Conservation (phyloP, 2,329 filamentous ascomycete species). For the Mollisia scopiformis region DNA sequence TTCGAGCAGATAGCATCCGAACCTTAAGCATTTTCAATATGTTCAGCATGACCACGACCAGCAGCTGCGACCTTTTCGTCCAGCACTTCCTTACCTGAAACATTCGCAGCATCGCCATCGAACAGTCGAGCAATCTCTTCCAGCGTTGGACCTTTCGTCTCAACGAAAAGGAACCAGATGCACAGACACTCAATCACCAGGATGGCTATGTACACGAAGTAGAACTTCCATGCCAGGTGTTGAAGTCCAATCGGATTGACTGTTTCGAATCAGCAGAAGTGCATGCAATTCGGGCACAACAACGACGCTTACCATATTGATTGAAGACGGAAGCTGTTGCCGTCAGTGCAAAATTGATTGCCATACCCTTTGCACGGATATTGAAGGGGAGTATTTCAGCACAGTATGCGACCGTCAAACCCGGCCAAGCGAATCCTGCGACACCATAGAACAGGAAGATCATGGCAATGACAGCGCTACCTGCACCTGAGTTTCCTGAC, state of each 20-base stretch:
- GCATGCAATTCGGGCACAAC: not conserved
- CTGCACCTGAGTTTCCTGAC: constrained; percentile 32
- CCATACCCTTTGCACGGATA: constrained; percentile 40
- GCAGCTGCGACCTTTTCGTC: not conserved
- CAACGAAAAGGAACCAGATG: constrained; percentile 40
- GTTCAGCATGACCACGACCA: not conserved
- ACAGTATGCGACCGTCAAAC: constrained; percentile 26
- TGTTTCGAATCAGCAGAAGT: not conserved
- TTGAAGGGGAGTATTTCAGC: constrained; percentile 44
- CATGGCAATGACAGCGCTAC: constrained; percentile 48
- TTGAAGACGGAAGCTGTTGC: constrained; percentile 20
- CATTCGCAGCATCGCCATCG: constrained; percentile 32
- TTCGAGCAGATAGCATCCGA: not conserved
- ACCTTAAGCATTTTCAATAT: not conserved
- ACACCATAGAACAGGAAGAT: constrained; percentile 49
- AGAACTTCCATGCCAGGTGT: constrained; percentile 31
- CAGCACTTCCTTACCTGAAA: constrained; percentile 1
- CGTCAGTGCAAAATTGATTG: constrained; percentile 35
- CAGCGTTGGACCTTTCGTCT: constrained; percentile 37
- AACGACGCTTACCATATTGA: constrained; percentile 19
- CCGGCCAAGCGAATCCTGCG: constrained; percentile 32
- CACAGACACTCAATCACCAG: constrained; percentile 35
- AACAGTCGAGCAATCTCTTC: constrained; percentile 38
- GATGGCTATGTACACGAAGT: constrained; percentile 37
- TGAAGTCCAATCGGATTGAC: constrained; percentile 27